These are phyloP conservation scores for Thymus mandschuricus DNA, from an alignment of 257 asterid species.

Conservation along the genomic window DNA sequence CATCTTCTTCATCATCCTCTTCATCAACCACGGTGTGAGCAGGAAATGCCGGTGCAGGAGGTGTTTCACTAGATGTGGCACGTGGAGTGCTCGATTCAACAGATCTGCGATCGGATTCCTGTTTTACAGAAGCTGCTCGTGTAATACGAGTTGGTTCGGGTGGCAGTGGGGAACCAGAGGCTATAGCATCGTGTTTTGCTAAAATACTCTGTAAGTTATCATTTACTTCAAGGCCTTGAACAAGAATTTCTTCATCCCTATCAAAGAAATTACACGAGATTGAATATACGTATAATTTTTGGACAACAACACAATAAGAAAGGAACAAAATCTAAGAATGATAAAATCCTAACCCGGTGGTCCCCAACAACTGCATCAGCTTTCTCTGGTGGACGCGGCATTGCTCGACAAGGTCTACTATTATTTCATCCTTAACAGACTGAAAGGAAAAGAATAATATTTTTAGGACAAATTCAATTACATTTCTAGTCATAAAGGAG, in stretches of 20 bases:
- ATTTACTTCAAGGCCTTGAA: constrained; percentile 85
- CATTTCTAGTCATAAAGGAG: neutral
- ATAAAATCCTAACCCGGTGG: constrained; percentile 53
- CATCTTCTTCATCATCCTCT: constrained; percentile 74
- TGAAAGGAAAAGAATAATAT: constrained; percentile 31
- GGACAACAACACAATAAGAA: neutral
- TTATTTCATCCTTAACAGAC: constrained; percentile 58
- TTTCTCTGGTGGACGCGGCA: constrained; percentile 82
- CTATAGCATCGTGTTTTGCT: constrained; percentile 77
- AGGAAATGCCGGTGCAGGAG: constrained; percentile 47
- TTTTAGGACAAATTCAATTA: constrained; percentile 9
- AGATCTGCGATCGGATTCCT: constrained; percentile 36
- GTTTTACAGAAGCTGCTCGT: constrained; percentile 37
- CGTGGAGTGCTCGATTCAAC: constrained; percentile 31
- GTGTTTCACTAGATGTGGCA: constrained; percentile 33
- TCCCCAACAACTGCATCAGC: constrained; percentile 70
- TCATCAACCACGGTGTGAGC: constrained; percentile 44
- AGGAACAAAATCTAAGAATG: neutral
- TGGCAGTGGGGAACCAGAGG: constrained; percentile 78
- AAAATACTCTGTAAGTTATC: constrained; percentile 72
- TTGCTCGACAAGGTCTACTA: constrained; percentile 64
- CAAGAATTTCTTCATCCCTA: constrained; percentile 90
- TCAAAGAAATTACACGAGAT: neutral
- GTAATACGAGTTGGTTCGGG: constrained; percentile 32
- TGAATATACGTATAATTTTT: neutral